Percentiles rank a stretch among this genome's conserved stretches.
phyloP scores from a whole-genome alignment of 192 early-diverging fungal genomes.

The Lobosporangium transversale region DNA sequence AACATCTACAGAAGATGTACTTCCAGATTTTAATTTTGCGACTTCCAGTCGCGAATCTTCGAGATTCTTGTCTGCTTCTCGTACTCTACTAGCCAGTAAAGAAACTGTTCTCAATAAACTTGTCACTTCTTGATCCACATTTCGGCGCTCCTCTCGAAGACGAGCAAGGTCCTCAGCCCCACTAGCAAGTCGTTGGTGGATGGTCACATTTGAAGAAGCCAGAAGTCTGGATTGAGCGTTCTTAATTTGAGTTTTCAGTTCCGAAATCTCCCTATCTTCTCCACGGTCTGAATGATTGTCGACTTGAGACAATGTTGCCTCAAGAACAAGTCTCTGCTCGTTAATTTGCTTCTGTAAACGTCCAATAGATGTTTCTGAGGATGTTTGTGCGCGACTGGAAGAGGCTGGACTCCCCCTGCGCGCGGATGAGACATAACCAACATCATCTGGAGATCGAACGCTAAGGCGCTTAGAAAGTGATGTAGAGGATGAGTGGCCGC shows the following conservation, averaged over 20 bases:
- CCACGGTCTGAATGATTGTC: slow-evolving; percentile 3
- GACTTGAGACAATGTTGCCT: slow-evolving; percentile 31
- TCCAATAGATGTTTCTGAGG: slow-evolving; percentile 32
- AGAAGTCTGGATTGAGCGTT: slow-evolving; percentile 50
- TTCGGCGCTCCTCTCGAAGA: slow-evolving; percentile 58
- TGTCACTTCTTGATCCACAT: slow-evolving; percentile 57
- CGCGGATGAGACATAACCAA: slow-evolving; percentile 54
- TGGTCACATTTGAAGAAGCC: slow-evolving; percentile 26
- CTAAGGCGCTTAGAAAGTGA: slow-evolving; percentile 45
- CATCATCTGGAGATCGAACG: slow-evolving; percentile 47
- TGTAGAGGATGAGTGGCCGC: slow-evolving; percentile 16
- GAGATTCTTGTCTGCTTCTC: slow-evolving; percentile 58
- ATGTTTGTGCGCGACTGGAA: slow-evolving; percentile 9
- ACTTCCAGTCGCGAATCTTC: slow-evolving; percentile 55
- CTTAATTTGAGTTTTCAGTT: slow-evolving; percentile 53
- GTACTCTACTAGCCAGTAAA: slow-evolving; percentile 50
- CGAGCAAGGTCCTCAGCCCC: slow-evolving; percentile 54
- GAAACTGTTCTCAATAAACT: slow-evolving; percentile 51
- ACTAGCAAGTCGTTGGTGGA: slow-evolving; percentile 34
- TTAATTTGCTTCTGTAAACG: slow-evolving; percentile 53
- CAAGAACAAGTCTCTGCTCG: slow-evolving; percentile 51
- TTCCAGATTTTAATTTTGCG: slow-evolving; percentile 44
- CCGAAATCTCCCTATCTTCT: slow-evolving; percentile 56
- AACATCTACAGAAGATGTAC: slow-evolving; percentile 8
- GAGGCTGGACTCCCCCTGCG: slow-evolving; percentile 24